Evolutionary conservation across 2,329 filamentous ascomycete species (phyloP).

Genomic region (Fusarium sp.): DNA sequence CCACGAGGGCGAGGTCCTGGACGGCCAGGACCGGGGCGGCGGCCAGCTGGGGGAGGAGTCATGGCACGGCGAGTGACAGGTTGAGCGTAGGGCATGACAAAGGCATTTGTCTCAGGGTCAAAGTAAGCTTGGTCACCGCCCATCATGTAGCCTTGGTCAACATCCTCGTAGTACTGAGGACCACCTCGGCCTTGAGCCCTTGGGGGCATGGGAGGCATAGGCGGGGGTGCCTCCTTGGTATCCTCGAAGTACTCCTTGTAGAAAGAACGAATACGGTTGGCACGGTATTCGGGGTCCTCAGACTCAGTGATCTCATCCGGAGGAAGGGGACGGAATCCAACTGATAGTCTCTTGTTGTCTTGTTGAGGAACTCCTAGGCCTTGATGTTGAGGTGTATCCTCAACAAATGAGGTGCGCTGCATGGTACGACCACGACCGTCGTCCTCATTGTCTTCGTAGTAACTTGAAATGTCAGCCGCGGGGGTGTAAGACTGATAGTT

Average conservation of each 20-base stretch:
- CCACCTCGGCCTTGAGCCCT: conserved; percentile 42
- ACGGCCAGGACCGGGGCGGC: conserved; percentile 55
- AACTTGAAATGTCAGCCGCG: conserved; percentile 49
- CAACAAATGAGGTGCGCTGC: conserved; percentile 45
- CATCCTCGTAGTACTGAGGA: conserved; percentile 78
- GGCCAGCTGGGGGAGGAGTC: conserved; percentile 84
- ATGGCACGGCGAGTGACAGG: conserved; percentile 90
- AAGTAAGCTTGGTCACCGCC: conserved; percentile 75
- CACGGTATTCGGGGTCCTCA: conserved; percentile 93
- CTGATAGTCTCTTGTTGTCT: conserved; percentile 71
- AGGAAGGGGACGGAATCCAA: conserved; percentile 85
- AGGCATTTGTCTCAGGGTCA: conserved; percentile 75
- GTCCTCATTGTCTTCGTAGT: conserved; percentile 52
- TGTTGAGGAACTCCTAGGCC: conserved; percentile 67
- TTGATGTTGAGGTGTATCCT: conserved; percentile 47
- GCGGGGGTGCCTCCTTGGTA: conserved; percentile 64
- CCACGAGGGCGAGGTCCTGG: conserved; percentile 53
- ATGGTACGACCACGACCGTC: conserved; percentile 53
- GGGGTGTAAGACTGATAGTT: conserved; percentile 44
- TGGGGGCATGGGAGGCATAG: conserved; percentile 54
- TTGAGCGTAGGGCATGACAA: conserved; percentile 86
- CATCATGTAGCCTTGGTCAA: conserved; percentile 75
- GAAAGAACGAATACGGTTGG: conserved; percentile 97
- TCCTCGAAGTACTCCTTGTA: conserved; percentile 99
- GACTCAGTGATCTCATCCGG: conserved; percentile 82